Evolutionary conservation across 768 basidiomycete genomes (phyloP).

Genomic region (Calocera viscosa): DNA sequence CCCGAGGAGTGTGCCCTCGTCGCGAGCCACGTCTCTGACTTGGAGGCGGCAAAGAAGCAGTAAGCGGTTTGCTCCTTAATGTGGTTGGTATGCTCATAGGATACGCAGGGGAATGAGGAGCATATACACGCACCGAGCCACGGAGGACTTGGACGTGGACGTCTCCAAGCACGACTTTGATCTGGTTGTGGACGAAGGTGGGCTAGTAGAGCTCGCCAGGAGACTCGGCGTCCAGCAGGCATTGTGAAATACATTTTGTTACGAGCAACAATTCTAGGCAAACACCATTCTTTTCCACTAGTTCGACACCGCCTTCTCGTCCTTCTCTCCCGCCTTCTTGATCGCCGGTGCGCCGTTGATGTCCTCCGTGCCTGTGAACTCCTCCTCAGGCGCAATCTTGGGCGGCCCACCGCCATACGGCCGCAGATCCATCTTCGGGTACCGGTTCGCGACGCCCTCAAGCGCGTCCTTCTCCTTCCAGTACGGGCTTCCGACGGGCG

Average conservation of each 20-base stretch:
- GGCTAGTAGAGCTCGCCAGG: slow-evolving; percentile 15
- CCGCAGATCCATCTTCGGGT: too few relatives aligned
- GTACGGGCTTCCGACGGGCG: too few relatives aligned
- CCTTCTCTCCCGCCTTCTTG: too few relatives aligned
- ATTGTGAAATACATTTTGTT: not conserved
- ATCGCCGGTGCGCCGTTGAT: too few relatives aligned
- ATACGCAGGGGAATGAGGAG: slow-evolving; percentile 11
- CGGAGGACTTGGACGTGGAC: slow-evolving; percentile 15
- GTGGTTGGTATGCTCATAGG: not conserved
- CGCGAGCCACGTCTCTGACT: slow-evolving; percentile 15
- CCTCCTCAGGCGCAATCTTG: too few relatives aligned
- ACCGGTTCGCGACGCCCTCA: too few relatives aligned
- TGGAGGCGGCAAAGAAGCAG: slow-evolving; percentile 14
- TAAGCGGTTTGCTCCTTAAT: not conserved
- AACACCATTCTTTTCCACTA: too few relatives aligned
- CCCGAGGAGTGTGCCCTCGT: slow-evolving; percentile 15
- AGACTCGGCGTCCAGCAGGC: slow-evolving; percentile 7
- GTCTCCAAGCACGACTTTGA: slow-evolving; percentile 12
- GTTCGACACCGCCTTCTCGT: too few relatives aligned
- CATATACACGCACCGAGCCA: slow-evolving; percentile 13
- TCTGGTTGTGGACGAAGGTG: slow-evolving; percentile 14
- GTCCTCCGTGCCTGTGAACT: too few relatives aligned
- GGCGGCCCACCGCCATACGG: too few relatives aligned
- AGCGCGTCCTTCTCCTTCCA: too few relatives aligned
- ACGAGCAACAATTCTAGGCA: too few relatives aligned